These are phyloP conservation scores for Penicillium lividum DNA, from an alignment of 495 filamentous ascomycete species.

Conservation along the genomic window DNA sequence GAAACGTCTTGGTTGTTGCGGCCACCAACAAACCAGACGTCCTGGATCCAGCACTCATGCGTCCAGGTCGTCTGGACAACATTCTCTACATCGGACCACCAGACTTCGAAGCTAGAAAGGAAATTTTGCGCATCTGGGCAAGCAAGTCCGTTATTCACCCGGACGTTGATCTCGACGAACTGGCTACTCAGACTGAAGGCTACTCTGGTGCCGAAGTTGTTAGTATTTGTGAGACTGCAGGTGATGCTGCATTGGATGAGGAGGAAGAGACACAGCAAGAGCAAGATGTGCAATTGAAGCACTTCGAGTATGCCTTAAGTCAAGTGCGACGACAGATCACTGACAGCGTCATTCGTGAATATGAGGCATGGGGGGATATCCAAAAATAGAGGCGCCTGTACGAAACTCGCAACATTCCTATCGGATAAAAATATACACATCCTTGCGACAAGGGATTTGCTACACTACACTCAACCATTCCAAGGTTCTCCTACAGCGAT, in stretches of 20 bases:
- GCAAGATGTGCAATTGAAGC: constrained; percentile 56
- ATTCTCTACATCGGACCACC: constrained; percentile 90
- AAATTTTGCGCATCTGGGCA: constrained; percentile 72
- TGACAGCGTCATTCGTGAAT: constrained; percentile 60
- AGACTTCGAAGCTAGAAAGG: constrained; percentile 68
- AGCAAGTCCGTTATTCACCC: constrained; percentile 58
- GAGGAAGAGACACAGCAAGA: constrained; percentile 48
- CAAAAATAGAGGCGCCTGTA: constrained; percentile 16
- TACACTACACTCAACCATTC: background rate
- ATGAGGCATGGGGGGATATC: constrained; percentile 61
- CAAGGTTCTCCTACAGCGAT: too few relatives aligned
- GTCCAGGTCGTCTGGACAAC: constrained; percentile 84
- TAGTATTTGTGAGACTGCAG: constrained; percentile 71
- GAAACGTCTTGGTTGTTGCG: constrained; percentile 85
- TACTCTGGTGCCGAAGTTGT: constrained; percentile 90
- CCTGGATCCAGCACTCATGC: constrained; percentile 83
- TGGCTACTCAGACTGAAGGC: constrained; percentile 75
- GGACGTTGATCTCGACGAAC: constrained; percentile 64
- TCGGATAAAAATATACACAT: background rate
- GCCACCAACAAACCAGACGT: constrained; percentile 90
- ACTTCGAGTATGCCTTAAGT: constrained; percentile 64
- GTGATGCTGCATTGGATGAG: constrained; percentile 58
- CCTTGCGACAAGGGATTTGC: background rate
- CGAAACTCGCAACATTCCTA: background rate
- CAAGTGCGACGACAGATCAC: constrained; percentile 71